Conservation (phyloP, 129 eudicot species). For the Sambucus nigra region DNA sequence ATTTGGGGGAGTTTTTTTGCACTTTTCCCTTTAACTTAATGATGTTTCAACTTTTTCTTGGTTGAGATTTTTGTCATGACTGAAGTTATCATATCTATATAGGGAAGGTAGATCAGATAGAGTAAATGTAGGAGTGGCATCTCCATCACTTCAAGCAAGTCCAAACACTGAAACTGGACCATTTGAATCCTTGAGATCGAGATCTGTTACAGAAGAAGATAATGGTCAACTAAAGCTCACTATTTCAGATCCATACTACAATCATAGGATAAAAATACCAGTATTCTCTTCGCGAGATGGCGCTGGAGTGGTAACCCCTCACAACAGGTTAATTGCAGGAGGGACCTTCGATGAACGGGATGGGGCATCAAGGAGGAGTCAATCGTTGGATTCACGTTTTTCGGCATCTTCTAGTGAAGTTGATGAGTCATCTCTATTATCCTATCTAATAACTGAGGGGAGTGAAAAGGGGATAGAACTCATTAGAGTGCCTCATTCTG, state of each 20-base stretch:
- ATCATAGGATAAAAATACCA: conserved; percentile 14
- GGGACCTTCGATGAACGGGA: conserved; percentile 30
- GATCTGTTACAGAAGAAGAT: conserved; percentile 33
- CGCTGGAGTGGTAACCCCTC: conserved; percentile 21
- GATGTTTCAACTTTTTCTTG: background rate
- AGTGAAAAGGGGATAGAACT: conserved; percentile 19
- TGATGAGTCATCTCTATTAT: conserved; percentile 19
- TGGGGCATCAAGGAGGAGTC: conserved; percentile 35
- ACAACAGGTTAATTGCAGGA: conserved; percentile 20
- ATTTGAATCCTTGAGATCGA: conserved; percentile 27
- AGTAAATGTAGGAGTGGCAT: conserved; percentile 16
- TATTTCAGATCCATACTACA: conserved; percentile 16
- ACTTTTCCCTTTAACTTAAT: too few species aligned
- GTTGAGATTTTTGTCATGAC: background rate
- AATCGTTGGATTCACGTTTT: conserved; percentile 39
- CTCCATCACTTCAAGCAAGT: conserved; percentile 26
- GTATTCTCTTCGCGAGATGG: conserved; percentile 12
- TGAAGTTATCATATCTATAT: conserved; percentile 5
- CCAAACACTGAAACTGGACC: conserved; percentile 29
- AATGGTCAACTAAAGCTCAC: conserved; percentile 8
- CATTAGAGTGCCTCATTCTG: conserved; percentile 9
- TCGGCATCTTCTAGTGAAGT: conserved; percentile 50
- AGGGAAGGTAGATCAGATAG: conserved; percentile 40
- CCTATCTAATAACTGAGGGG: conserved; percentile 18
- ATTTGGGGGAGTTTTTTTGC: too few species aligned